Evolutionary conservation across 768 basidiomycete genomes (phyloP).

Genomic region (Russula virescens): DNA sequence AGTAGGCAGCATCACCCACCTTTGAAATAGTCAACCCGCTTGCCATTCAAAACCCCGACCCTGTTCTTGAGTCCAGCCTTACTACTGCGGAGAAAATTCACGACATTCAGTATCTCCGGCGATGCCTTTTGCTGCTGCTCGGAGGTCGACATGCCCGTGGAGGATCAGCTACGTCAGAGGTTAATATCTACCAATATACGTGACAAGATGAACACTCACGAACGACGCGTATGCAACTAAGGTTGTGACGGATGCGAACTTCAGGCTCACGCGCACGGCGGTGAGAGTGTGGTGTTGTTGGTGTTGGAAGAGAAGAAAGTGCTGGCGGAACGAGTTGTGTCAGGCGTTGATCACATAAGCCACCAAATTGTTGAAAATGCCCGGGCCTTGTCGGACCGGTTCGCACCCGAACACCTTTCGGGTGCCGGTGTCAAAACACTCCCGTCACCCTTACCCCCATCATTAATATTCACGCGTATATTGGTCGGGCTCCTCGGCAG

Average conservation of each 20-base stretch:
- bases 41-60: conserved; percentile 88
- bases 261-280: conserved; percentile 7
- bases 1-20: conserved; percentile 44
- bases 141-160: conserved; percentile 35
- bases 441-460: too few species aligned
- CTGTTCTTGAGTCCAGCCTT: conserved; percentile 84
- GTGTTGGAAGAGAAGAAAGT: not conserved
- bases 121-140: conserved; percentile 80
- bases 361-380: not conserved
- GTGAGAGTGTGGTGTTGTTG: conserved; percentile 7
- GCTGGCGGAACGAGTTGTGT: conserved; percentile 13
- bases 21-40: conserved; percentile 97
- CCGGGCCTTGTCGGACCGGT: not conserved
- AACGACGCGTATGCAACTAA: not conserved
- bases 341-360: conserved; percentile 5
- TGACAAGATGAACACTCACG: conserved; percentile 5
- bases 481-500: too few species aligned
- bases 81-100: conserved; percentile 81
- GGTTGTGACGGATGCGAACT: not conserved
- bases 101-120: conserved; percentile 72
- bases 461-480: too few species aligned
- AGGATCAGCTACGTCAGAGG: not conserved
- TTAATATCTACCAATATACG: not conserved
- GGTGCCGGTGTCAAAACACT: too few species aligned
- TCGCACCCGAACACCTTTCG: not conserved